These are phyloP conservation scores for Ogataea naganishii DNA, from an alignment of 805 yeast genomes.

Conservation along the genomic window DNA sequence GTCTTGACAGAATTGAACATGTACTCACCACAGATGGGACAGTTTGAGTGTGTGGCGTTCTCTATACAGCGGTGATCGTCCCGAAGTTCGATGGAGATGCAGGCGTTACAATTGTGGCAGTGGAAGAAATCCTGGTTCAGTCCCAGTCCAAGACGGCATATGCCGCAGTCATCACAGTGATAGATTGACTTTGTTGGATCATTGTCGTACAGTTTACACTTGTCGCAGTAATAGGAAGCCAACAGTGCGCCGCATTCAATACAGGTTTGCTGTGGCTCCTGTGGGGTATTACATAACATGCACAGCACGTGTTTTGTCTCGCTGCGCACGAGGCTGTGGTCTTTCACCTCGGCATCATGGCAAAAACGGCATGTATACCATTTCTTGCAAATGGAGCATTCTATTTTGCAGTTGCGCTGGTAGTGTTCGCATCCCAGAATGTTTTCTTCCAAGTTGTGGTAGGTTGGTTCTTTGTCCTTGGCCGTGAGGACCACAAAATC, in stretches of 20 bases:
- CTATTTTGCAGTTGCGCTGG: constrained; percentile 73
- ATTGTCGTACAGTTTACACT: constrained; percentile 77
- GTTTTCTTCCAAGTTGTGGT: constrained; percentile 31
- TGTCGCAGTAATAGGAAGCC: constrained; percentile 69
- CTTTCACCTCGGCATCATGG: constrained; percentile 52
- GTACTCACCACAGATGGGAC: constrained; percentile 90
- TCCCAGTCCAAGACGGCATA: constrained; percentile 85
- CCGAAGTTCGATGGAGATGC: constrained; percentile 71
- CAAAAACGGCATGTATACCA: constrained; percentile 85
- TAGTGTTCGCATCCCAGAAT: constrained; percentile 78
- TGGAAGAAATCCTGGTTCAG: constrained; percentile 86
- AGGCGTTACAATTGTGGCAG: constrained; percentile 83
- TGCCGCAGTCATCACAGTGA: constrained; percentile 90
- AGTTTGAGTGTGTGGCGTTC: constrained; percentile 81
- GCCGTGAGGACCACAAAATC: constrained; percentile 40
- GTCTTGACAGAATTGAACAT: constrained; percentile 75
- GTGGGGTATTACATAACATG: constrained; percentile 72
- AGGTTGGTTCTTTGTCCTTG: constrained; percentile 40
- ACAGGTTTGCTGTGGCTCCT: constrained; percentile 64
- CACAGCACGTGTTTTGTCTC: constrained; percentile 67
- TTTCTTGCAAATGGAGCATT: constrained; percentile 62
- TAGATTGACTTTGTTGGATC: constrained; percentile 73
- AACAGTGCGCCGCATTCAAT: constrained; percentile 52
- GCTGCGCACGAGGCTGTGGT: constrained; percentile 52
- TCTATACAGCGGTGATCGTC: constrained; percentile 79